phyloP scores from a whole-genome alignment of 352 stramenopile species.

The Phytopythium boreale region DNA sequence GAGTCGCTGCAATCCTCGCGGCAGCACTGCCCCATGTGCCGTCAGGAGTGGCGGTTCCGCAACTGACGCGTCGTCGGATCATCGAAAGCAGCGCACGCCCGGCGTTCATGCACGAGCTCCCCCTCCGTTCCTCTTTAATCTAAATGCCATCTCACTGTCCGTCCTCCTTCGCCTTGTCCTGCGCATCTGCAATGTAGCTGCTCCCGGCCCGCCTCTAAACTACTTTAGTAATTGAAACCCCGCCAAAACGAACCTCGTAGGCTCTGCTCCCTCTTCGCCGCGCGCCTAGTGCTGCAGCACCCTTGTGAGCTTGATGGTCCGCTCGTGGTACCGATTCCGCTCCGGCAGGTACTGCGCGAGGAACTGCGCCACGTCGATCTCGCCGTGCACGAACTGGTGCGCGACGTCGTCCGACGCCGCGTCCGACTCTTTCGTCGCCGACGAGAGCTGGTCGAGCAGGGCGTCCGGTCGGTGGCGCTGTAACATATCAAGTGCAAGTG shows the following conservation, averaged over 20 bases:
- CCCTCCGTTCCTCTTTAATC: background rate
- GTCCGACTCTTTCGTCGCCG: conserved; percentile 58
- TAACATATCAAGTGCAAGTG: conserved; percentile 4
- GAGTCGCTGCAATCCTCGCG: conserved; percentile 76
- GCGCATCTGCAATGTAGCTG: background rate
- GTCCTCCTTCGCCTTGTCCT: background rate
- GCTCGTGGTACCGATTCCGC: conserved; percentile 73
- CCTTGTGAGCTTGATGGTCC: conserved; percentile 67
- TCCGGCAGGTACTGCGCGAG: conserved; percentile 59
- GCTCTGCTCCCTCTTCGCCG: background rate
- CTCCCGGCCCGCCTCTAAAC: background rate
- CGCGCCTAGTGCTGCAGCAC: conserved; percentile 53
- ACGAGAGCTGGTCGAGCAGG: conserved; percentile 64
- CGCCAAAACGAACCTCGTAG: background rate
- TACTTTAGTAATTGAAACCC: conserved; percentile 9
- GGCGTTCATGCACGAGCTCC: background rate
- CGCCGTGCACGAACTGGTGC: conserved; percentile 67
- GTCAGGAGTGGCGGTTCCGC: conserved; percentile 85
- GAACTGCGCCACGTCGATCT: conserved; percentile 68
- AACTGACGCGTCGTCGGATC: conserved; percentile 23
- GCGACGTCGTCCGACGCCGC: conserved; percentile 68
- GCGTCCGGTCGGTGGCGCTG: conserved; percentile 70
- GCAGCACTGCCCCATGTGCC: conserved; percentile 89
- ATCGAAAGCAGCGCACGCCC: too few species aligned
- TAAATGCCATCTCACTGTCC: background rate